Conservation (phyloP, 2,329 filamentous ascomycete genomes). For the Trichoderma breve region DNA sequence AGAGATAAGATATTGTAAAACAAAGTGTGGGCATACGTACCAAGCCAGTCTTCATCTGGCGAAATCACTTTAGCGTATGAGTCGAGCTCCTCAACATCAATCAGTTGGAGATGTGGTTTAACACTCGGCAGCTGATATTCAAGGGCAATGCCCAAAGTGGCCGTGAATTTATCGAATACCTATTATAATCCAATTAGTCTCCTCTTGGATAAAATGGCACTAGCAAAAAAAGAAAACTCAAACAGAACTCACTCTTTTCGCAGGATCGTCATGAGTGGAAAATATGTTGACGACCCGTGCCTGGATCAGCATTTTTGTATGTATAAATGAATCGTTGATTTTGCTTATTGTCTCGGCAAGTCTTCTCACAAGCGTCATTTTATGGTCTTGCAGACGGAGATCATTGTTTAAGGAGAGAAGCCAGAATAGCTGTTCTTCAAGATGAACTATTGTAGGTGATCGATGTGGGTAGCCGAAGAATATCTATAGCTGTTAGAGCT, state of each 20-base stretch:
- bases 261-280: not conserved
- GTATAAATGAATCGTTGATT: not conserved
- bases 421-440: not conserved
- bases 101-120: not conserved
- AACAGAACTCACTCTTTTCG: not conserved
- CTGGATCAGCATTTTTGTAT: not conserved
- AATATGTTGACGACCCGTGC: not conserved
- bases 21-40: not conserved
- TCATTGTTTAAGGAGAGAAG: not conserved
- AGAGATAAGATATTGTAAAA: not conserved
- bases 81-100: not conserved
- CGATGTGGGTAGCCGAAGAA: constrained; percentile 11
- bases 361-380: not conserved
- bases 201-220: not conserved
- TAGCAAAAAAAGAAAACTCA: not conserved
- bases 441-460: not conserved
- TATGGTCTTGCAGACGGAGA: too few relatives aligned
- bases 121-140: not conserved
- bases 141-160: not conserved
- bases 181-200: not conserved
- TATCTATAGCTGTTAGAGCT: not conserved
- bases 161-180: not conserved
- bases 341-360: not conserved
- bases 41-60: not conserved
- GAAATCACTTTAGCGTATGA: not conserved